A percentile compares a stretch with the other conserved stretches of the same genome.
Conservation (phyloP, 192 early-diverging fungal genomes). For the Obelidium mucronatum region DNA sequence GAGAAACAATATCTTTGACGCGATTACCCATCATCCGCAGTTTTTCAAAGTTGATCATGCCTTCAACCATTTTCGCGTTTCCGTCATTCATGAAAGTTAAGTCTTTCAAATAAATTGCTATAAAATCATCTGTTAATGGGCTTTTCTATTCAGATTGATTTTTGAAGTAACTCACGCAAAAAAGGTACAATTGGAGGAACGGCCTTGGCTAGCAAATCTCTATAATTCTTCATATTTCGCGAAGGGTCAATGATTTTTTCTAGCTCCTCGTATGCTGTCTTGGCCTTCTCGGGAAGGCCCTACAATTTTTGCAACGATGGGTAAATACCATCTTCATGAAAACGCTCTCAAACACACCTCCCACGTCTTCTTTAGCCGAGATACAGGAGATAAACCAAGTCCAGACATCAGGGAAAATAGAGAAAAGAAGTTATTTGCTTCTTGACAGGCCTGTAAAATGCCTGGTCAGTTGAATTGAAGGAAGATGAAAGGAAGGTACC, state of each 20-base stretch:
- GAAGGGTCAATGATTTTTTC: constrained; percentile 66
- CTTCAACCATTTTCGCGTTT: constrained; percentile 59
- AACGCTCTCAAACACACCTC: constrained; percentile 47
- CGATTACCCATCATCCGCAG: constrained; percentile 68
- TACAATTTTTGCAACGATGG: constrained; percentile 18
- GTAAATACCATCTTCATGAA: background rate
- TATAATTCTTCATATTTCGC: constrained; percentile 67
- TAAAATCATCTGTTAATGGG: background rate
- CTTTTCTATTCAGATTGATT: background rate
- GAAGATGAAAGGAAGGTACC: constrained; percentile 41
- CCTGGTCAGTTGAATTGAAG: background rate
- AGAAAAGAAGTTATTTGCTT: constrained; percentile 66
- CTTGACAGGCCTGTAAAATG: constrained; percentile 52
- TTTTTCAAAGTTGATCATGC: constrained; percentile 71
- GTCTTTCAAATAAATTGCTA: constrained; percentile 70
- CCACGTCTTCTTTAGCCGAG: constrained; percentile 68
- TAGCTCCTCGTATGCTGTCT: constrained; percentile 55
- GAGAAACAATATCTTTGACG: constrained; percentile 58
- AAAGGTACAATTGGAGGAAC: constrained; percentile 67
- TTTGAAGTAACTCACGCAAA: constrained; percentile 54
- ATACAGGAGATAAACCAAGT: constrained; percentile 60
- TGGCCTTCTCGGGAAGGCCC: constrained; percentile 58
- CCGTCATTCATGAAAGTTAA: constrained; percentile 68
- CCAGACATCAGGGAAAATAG: constrained; percentile 67
- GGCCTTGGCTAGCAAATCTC: constrained; percentile 49